Conservation (phyloP, 2,329 filamentous ascomycete species). For the Alternaria alternata region DNA sequence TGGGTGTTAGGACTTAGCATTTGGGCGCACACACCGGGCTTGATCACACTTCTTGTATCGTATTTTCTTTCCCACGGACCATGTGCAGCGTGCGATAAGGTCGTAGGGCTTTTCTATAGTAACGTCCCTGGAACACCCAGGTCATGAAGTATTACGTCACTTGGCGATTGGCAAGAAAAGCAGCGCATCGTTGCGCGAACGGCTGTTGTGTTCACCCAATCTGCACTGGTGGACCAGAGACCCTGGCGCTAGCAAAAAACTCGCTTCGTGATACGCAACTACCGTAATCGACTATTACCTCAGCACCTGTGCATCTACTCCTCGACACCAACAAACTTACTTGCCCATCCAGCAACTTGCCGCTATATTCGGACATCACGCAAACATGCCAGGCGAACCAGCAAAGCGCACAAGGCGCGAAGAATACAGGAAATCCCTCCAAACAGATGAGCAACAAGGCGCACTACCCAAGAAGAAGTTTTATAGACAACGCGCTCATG, state of each 20-base stretch:
- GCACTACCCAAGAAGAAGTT: conserved; percentile 91
- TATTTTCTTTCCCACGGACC: conserved; percentile 33
- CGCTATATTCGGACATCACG: conserved; percentile 5
- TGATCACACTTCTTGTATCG: conserved; percentile 34
- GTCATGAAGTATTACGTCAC: conserved; percentile 28
- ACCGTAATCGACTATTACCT: conserved; percentile 28
- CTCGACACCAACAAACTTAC: background rate
- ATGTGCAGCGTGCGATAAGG: conserved; percentile 41
- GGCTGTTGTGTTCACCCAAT: conserved; percentile 10
- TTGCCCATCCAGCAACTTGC: background rate
- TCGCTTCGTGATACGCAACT: conserved; percentile 20
- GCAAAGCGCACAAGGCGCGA: conserved; percentile 58
- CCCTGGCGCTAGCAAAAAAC: conserved; percentile 42
- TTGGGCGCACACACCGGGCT: conserved; percentile 35
- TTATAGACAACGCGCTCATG: conserved; percentile 94
- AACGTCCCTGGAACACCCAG: conserved; percentile 14
- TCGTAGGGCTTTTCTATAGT: conserved; percentile 25
- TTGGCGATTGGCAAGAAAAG: background rate
- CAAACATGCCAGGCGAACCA: conserved; percentile 45
- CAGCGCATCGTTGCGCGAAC: conserved; percentile 18
- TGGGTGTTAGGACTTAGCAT: conserved; percentile 31
- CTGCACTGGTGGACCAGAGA: conserved; percentile 15
- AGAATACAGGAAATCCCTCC: conserved; percentile 52
- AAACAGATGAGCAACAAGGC: conserved; percentile 53
- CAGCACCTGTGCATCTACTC: conserved; percentile 9